Base-by-base conservation (phyloP, 2,329 filamentous ascomycete species). In the Bipolaris sorokiniana region DNA sequence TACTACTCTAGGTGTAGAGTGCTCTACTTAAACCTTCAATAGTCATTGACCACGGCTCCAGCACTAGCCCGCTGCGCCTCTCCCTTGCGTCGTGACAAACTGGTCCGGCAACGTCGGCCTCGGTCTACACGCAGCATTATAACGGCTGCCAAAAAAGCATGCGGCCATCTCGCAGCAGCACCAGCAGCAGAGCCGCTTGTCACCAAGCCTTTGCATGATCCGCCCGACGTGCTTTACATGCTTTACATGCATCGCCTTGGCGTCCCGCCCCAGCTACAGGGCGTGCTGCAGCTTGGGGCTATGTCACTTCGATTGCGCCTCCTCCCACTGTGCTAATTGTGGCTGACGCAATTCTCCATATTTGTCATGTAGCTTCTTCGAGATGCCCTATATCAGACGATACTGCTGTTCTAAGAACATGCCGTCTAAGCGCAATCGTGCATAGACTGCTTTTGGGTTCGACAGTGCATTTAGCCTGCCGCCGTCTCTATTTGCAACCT, bases 151-250 rank as follows among this genome's bases (percentile, higher is more conserved):
- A 46, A 62, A 61, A 62, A 61, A 60, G 62, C 59, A 65, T 58
- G 48, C 50, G 59, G 61, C 66, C 68, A 67, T 56, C 62, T 62
- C 59, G 65, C 68, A 63, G 59, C 62, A 47, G 28, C 37, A 64
- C 62, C 58, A 62, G 59, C 58, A 67, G 68, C 45, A 57, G 50
- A 72, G 69, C 68, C 69, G 68, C 68, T 52, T 65, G 50, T 57
- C 58, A 61, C 63, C 50, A 62, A 62, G 51, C 54, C 62, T 41
- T 41, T 67, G 64, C 67, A 69, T 69, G 63, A 51, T 62, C 69
- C 62, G 73, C 72, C 75, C 71, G 70, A 74, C 72, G 75, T 75
- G 65, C 52, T 54, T 34, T 71, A 54, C 69, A 45, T 75, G 65
- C 52, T 54, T 34, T 71, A 54, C 69, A 45, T 72, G 71, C 71